A percentile compares a stretch with the other conserved stretches of the same genome.
phyloP scores from a whole-genome alignment of 2,329 filamentous ascomycete species.

The Ophiostoma triangulosporum region DNA sequence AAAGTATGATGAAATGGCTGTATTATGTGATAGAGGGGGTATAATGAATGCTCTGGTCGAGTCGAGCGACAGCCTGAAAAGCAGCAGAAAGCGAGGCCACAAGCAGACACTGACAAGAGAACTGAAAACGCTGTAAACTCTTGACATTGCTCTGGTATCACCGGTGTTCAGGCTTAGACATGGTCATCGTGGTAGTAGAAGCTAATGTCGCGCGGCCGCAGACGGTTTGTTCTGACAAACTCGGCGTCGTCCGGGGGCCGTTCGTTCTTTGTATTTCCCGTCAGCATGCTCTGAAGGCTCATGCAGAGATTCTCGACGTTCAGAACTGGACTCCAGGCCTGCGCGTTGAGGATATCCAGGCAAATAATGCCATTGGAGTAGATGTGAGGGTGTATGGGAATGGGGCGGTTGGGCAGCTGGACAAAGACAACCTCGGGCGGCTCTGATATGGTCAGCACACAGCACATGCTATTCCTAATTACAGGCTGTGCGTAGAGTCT shows the following conservation, averaged over 20 bases:
- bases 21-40: no score
- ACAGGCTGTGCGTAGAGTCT: neutral
- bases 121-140: no score
- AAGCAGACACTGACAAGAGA: no score
- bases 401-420: conserved; percentile 46
- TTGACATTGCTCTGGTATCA: no score
- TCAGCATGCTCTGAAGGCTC: conserved; percentile 96
- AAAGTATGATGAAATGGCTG: no score
- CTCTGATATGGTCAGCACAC: conserved; percentile 37
- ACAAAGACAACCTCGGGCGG: conserved; percentile 90
- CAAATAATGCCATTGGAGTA: conserved; percentile 99
- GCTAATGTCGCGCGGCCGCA: conserved; percentile 74
- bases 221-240: conserved; percentile 69
- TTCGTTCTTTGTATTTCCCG: conserved; percentile 84
- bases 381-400: conserved; percentile 94
- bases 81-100: no score
- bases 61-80: no score
- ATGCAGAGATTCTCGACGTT: conserved; percentile 96
- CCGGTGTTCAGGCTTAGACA: no score
- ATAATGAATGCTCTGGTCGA: no score
- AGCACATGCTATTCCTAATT: neutral
- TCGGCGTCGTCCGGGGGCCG: conserved; percentile 80
- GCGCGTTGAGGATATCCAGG: conserved; percentile 73
- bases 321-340: conserved; percentile 93
- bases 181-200: conserved; percentile 90